These are phyloP conservation scores for Leptoxyphium fumago DNA, from an alignment of 2,329 filamentous ascomycete species.

Conservation along the genomic window DNA sequence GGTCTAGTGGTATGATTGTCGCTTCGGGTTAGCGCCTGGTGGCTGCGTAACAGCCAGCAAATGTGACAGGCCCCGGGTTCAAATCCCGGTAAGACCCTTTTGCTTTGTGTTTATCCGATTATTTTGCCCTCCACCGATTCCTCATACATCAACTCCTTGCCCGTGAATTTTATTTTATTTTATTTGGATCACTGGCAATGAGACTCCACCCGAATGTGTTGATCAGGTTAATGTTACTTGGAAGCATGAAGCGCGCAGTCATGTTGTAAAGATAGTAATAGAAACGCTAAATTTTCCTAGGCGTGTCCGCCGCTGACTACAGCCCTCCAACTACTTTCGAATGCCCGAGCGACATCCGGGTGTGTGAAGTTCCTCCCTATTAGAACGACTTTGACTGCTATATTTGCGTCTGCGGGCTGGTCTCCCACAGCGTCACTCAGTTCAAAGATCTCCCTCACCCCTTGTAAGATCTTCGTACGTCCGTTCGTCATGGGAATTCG, in stretches of 20 bases:
- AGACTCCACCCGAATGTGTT: too few relatives aligned
- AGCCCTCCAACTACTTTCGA: neutral
- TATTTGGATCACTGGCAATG: too few relatives aligned
- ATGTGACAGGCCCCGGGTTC: slow-evolving; percentile 1
- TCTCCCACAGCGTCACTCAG: slow-evolving; percentile 45
- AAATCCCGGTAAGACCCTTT: slow-evolving; percentile 1
- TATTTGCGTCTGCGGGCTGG: neutral
- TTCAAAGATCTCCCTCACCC: slow-evolving; percentile 87
- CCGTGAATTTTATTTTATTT: too few relatives aligned
- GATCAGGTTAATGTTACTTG: too few relatives aligned
- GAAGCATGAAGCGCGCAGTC: too few relatives aligned
- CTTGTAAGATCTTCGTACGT: slow-evolving; percentile 64
- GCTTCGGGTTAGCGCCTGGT: neutral
- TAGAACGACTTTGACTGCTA: neutral
- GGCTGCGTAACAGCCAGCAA: neutral
- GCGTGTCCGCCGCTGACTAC: too few relatives aligned
- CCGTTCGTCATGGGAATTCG: slow-evolving; percentile 53
- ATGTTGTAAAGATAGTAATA: too few relatives aligned
- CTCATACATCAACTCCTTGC: too few relatives aligned
- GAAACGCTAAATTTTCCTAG: too few relatives aligned
- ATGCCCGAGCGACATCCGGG: neutral
- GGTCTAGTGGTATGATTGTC: slow-evolving; percentile 1
- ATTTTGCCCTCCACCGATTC: too few relatives aligned
- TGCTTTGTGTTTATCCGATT: neutral
- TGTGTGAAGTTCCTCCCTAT: neutral